Evolutionary conservation across 805 yeast species (phyloP).

Genomic region (Saitoella complicata): DNA sequence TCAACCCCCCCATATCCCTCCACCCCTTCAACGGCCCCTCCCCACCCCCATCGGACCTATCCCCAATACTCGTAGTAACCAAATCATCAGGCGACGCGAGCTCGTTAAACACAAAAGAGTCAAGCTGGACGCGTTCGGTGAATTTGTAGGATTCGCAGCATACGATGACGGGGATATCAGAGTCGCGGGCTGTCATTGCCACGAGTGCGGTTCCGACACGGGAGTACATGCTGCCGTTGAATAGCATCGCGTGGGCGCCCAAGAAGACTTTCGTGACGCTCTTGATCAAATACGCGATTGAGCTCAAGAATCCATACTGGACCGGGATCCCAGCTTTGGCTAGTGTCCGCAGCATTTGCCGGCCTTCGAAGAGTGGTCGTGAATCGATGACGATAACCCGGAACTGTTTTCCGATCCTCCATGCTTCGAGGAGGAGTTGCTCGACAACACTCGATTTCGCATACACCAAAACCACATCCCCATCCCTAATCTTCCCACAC

Average conservation of each 20-base stretch:
- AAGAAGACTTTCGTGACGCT: conserved; percentile 81
- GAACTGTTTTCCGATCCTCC: conserved; percentile 45
- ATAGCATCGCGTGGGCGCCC: conserved; percentile 94
- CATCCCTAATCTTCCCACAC: conserved; percentile 54
- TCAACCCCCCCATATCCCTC: conserved; percentile 27
- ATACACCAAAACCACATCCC: conserved; percentile 67
- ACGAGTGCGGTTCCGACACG: conserved; percentile 90
- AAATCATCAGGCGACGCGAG: conserved; percentile 26
- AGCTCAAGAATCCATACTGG: conserved; percentile 64
- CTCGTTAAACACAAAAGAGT: conserved; percentile 88
- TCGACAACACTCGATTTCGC: conserved; percentile 77
- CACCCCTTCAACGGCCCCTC: conserved; percentile 14
- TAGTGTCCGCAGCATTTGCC: conserved; percentile 49
- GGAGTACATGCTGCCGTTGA: conserved; percentile 83
- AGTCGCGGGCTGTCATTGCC: conserved; percentile 76
- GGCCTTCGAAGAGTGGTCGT: conserved; percentile 88
- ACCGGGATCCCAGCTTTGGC: conserved; percentile 49
- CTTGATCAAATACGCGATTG: conserved; percentile 63
- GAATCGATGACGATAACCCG: conserved; percentile 80
- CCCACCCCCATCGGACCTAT: too few species aligned
- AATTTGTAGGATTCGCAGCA: conserved; percentile 92
- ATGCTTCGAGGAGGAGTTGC: conserved; percentile 54
- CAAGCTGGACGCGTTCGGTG: conserved; percentile 87
- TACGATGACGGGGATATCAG: conserved; percentile 85
- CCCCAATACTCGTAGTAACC: conserved; percentile 17